Conservation (phyloP, 2,329 filamentous ascomycete species). For the Venturia carpophila region DNA sequence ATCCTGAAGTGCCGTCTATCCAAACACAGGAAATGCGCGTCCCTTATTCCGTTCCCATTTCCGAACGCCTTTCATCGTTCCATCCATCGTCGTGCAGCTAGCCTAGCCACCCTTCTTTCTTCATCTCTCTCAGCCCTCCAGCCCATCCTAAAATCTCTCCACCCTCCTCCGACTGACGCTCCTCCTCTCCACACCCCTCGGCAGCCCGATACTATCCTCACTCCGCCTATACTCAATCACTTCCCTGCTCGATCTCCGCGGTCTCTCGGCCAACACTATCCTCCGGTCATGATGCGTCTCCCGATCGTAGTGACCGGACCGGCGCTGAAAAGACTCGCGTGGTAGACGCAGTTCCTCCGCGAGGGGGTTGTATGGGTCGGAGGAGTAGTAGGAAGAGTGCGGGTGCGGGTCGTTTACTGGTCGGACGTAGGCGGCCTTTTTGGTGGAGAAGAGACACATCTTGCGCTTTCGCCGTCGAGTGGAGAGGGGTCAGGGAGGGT, state of each 20-base stretch:
- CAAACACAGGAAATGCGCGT: no score
- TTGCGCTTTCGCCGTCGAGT: not conserved
- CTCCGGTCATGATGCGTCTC: not conserved
- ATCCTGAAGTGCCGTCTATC: no score
- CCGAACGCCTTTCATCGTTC: no score
- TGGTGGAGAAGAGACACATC: slow-evolving; percentile 7
- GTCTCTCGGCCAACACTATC: not conserved
- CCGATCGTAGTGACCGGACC: not conserved
- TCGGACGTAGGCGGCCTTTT: not conserved
- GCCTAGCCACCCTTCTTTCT: not conserved
- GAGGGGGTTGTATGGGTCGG: not conserved
- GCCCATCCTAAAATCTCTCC: not conserved
- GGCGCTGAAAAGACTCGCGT: not conserved
- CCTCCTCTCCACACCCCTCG: not conserved
- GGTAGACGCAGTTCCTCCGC: not conserved
- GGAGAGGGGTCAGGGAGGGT: not conserved
- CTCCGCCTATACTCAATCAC: not conserved
- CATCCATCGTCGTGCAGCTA: not conserved
- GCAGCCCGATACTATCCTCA: slow-evolving; percentile 7
- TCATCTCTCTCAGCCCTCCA: not conserved
- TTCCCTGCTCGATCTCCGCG: not conserved
- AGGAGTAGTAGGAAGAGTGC: slow-evolving; percentile 6
- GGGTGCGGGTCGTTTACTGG: not conserved
- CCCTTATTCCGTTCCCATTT: no score
- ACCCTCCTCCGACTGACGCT: not conserved